Evolutionary conservation across 768 basidiomycete species (phyloP).

Genomic region (Scleroderma bovista): DNA sequence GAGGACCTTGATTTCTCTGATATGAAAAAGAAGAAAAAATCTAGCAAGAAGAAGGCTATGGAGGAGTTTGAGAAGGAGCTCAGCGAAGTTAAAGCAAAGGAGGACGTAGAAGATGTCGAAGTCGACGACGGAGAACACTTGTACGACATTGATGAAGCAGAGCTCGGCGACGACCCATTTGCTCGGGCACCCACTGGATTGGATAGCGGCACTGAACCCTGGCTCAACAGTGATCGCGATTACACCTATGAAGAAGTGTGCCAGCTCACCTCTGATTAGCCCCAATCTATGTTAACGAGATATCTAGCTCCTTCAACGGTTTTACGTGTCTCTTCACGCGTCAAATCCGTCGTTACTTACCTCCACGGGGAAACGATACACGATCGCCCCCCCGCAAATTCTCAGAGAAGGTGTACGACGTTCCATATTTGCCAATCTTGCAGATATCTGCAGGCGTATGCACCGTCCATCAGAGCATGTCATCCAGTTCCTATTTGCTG

Average conservation of each 20-base stretch:
- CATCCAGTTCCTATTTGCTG: constrained; percentile 93
- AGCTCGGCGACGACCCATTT: constrained; percentile 88
- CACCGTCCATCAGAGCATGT: constrained; percentile 97
- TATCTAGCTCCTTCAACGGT: constrained; percentile 83
- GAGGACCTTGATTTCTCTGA: constrained; percentile 94
- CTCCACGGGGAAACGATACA: constrained; percentile 89
- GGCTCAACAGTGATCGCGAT: constrained; percentile 91
- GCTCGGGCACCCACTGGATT: constrained; percentile 53
- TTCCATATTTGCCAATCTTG: constrained; percentile 93
- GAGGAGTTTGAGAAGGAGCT: constrained; percentile 95
- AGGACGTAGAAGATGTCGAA: constrained; percentile 52
- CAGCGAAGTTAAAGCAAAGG: constrained; percentile 63
- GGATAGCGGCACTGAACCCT: constrained; percentile 77
- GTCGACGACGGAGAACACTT: constrained; percentile 60
- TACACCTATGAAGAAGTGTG: constrained; percentile 91
- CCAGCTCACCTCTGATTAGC: background rate
- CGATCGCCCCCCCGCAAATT: constrained; percentile 92
- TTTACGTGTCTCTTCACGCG: constrained; percentile 86
- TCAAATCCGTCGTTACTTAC: constrained; percentile 89
- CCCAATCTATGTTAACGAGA: background rate
- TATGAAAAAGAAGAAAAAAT: constrained; percentile 95
- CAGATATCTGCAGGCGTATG: constrained; percentile 98
- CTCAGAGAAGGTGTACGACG: constrained; percentile 97
- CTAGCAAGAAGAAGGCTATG: constrained; percentile 84
- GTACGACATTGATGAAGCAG: constrained; percentile 69